Evolutionary conservation across 306 rosid species (phyloP).

Genomic region (Malus fusca): DNA sequence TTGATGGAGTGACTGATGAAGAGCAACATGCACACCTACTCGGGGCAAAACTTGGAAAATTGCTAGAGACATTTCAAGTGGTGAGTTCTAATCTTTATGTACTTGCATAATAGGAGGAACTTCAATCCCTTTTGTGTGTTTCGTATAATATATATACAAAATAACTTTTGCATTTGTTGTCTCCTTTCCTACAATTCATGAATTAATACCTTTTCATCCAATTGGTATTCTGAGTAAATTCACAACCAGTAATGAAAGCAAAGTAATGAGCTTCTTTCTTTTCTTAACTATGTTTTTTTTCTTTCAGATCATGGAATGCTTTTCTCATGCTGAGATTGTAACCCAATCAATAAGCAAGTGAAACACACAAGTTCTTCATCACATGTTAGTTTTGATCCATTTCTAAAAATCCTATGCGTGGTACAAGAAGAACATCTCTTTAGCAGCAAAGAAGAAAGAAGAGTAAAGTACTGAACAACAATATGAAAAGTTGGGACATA

Average conservation of each 20-base stretch:
- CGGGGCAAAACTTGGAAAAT: conserved; percentile 42
- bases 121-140: background rate
- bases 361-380: no score
- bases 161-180: background rate
- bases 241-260: conserved; percentile 40
- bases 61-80: conserved; percentile 76
- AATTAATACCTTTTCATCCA: conserved; percentile 88
- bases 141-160: background rate
- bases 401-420: no score
- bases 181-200: conserved; percentile 63
- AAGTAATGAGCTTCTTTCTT: conserved; percentile 39
- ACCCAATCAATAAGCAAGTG: no score
- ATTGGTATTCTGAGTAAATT: conserved; percentile 74
- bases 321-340: no score
- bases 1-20: conserved; percentile 87
- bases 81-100: conserved; percentile 33
- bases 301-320: no score
- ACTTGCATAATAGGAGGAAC: background rate
- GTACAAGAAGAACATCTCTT: no score
- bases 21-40: conserved; percentile 72
- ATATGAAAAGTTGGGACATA: no score
- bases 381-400: no score
- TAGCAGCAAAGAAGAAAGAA: no score
- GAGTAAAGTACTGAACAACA: no score
- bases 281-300: no score